phyloP scores from a whole-genome alignment of 495 filamentous ascomycete species.

The Talaromyces stipitatus region DNA sequence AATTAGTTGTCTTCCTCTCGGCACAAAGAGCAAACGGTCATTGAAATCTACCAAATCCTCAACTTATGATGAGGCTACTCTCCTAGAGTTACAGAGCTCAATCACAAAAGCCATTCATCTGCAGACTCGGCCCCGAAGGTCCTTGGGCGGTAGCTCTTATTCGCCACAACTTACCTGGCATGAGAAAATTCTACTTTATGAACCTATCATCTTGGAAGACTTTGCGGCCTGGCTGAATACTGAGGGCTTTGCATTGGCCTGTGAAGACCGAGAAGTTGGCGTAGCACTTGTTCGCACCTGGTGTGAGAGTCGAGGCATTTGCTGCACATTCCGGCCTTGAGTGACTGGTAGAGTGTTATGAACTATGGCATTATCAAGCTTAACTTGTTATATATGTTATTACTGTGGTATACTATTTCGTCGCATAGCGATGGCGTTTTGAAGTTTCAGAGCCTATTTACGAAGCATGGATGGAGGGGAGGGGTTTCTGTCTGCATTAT shows the following conservation, averaged over 20 bases:
- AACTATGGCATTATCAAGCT: not conserved
- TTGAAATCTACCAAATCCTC: not conserved
- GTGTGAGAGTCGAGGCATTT: slow-evolving; percentile 79
- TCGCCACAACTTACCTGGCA: slow-evolving; percentile 54
- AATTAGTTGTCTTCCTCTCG: slow-evolving; percentile 5
- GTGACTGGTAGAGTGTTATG: not conserved
- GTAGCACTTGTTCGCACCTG: slow-evolving; percentile 61
- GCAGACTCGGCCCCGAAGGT: slow-evolving; percentile 31
- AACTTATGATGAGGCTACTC: not conserved
- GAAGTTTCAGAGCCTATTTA: not conserved
- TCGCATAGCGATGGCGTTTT: not conserved
- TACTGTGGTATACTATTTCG: not conserved
- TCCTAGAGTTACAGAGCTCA: slow-evolving; percentile 42
- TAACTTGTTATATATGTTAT: not conserved
- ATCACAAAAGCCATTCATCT: slow-evolving; percentile 62
- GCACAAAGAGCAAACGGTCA: slow-evolving; percentile 2
- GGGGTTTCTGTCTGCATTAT: not conserved
- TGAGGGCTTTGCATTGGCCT: slow-evolving; percentile 52
- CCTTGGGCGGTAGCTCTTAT: not conserved
- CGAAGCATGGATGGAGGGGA: not conserved
- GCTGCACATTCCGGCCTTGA: slow-evolving; percentile 36
- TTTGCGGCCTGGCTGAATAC: slow-evolving; percentile 76
- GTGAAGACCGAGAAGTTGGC: slow-evolving; percentile 58
- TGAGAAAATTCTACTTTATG: slow-evolving; percentile 90
- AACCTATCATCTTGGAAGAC: slow-evolving; percentile 86